Base-by-base conservation (phyloP, 345 rosid species). In the Combretum micranthum region DNA sequence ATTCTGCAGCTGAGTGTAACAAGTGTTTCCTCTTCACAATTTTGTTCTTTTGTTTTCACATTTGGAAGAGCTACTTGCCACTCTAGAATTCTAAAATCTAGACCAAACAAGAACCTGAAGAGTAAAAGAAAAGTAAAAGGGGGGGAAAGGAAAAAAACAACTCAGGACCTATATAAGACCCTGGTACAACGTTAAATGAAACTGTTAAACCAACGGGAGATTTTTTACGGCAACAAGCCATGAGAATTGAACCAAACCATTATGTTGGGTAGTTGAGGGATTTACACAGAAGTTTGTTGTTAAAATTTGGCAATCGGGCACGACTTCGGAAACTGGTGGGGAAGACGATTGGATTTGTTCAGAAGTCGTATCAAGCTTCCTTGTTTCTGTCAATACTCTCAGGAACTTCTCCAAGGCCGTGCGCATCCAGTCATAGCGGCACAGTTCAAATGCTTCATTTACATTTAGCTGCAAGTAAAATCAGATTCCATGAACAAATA, bases 401-500 rank as follows among this genome's bases (percentile, higher is more conserved):
- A 82, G 22, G 55, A 87, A 82, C 52, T 60, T 79, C 55, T 75
- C 68, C 32, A 90, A 67, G 10, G 97, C 96, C 50, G 55, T 73
- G 20, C 77, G 72, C 97, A 90, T 90, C 97, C 96, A 87, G 3
- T 85, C 94, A 26, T 87, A 90, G n/a, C 97, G 79, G 71, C 96
- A 87, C 26, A 69, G 55, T 61, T 78, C 68, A 52, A 68, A 77
- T 10, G 96, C 94, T 20, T 87, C 82, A 18, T 81, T 64, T 55
- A 73, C 65, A 44, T 55, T 72, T 52, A 90, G 55, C 96, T 87
- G 77, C 37, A 54, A 52, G 52, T n/a, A n/a, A n/a, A n/a, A n/a
- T n/a, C n/a, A n/a, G n/a, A n/a, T n/a, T n/a, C n/a, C n/a, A n/a
- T n/a, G n/a, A n/a, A n/a, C n/a, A n/a, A n/a, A n/a, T n/a, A n/a